Evolutionary conservation across 2,329 filamentous ascomycete species (phyloP), one percentile per base, ranked within the genome.

Genomic region (Fusarium sp.): DNA sequence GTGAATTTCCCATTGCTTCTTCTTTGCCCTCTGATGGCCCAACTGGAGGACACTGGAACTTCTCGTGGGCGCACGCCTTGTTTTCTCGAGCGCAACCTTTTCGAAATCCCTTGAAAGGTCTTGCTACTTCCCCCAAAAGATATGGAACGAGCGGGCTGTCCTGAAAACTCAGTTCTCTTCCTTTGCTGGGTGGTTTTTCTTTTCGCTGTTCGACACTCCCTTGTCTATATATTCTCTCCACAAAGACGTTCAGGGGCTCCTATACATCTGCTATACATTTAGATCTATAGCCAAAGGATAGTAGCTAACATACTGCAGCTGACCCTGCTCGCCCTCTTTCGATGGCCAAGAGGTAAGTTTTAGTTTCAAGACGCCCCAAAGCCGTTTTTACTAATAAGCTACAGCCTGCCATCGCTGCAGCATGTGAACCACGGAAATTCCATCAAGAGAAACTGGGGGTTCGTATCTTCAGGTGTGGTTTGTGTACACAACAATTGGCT

Each of bases 301-400:
- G 4, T 10, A 9, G 17, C 52, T 65, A 54, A 64, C 25, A 4
- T 11, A 4, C 2, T 8, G 2, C 1, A 64, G 61, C 10, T 9
- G 21, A 27, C 3, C 37, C 23, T 21, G 27, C 11, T 19, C 52
- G 49, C 17, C 42, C 35, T 4, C 48, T 65, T 14, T 48, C 36
- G 1, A 44, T 11, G 4, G 58, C 53, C 13, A 58, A 64, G 9
- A 62, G 61, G 61, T 58, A 46, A 7, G 15, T 9, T 29, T 25
- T 29, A 15, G 1, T 13, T 10, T 14, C 4, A 13, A 14, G 9
- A 19, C 8, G 15, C 13, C 4, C n/a, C n/a, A 13, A n/a, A 13
- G 9, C 9, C 29, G 10, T 4, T 6, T n/a, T 35, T 25, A 13
- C 39, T 64, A 31, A 64, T 42, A 41, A 21, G 15, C 4, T 13